phyloP scores from a whole-genome alignment of 2,329 filamentous ascomycete species.

The Emmonsia crescens region DNA sequence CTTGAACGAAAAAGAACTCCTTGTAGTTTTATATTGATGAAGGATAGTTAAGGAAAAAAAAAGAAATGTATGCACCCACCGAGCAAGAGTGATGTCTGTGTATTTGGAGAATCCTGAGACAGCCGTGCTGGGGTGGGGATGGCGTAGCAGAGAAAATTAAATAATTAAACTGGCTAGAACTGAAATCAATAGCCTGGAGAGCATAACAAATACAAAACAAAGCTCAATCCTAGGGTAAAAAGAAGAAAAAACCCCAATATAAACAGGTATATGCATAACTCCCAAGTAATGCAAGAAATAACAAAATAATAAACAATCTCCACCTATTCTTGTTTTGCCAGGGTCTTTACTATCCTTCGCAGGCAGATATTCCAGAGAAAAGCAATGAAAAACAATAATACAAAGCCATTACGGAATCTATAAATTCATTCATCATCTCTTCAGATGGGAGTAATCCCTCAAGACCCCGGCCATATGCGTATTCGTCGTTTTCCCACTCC shows the following conservation, averaged over 20 bases:
- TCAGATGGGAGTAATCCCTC: slow-evolving; percentile 55
- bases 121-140: too few species aligned
- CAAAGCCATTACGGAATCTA: background rate
- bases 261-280: background rate
- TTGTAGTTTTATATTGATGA: background rate
- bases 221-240: background rate
- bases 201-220: background rate
- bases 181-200: background rate
- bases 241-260: background rate
- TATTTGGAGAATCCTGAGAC: background rate
- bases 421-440: slow-evolving; percentile 20
- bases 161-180: too few species aligned
- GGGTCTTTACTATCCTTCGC: background rate
- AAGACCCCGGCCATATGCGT: slow-evolving; percentile 75
- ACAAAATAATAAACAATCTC: background rate
- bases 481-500: slow-evolving; percentile 73
- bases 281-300: background rate
- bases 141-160: too few species aligned
- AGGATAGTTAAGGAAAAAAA: background rate
- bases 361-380: too few species aligned
- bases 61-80: background rate
- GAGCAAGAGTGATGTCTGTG: background rate
- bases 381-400: background rate
- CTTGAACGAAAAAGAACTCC: background rate
- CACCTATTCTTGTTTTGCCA: background rate